Base-by-base conservation (phyloP, 495 filamentous ascomycete species). In the Aspergillus steynii region DNA sequence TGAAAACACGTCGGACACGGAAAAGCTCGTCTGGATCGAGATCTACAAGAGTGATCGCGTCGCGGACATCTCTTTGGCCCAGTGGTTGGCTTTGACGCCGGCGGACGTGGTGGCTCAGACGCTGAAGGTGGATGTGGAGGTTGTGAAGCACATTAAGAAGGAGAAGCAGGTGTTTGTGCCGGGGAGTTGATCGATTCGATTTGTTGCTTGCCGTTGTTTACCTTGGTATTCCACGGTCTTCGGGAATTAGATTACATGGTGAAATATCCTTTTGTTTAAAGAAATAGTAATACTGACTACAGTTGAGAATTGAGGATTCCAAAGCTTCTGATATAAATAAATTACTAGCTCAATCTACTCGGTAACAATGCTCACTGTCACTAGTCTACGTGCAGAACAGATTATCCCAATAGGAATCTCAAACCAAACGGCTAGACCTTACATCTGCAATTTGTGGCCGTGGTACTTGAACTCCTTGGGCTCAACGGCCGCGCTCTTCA, bases 61-160 rank as follows among this genome's bases (percentile, higher is more conserved):
- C 2, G 83, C 80, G 4, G 85, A 89, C 64, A 85, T 88, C 59
- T 78, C 81, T 0, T 69, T 88, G 20, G 84, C 82, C 0, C 85
- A 89, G 67, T 89, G 85, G 86, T 78, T 88, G 29, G 86, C 86
- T 0, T 71, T 88, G 12, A 87, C 86, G 0, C 86, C 85, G 0
- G 72, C 81, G 3, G 82, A 86, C 51, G 80, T 86, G 53, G 85
- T 87, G 3, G 84, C 85, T 0, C 77, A 78, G 34, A 80, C 77
- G 7, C 69, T 88, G 31, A 87, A 86, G 65, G 76, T 89, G 29
- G 80, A 82, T 2, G 69, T 86, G 20, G 75, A 79, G 9, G 73
- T 88, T 8, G 84, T 83, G 12, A 74, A 82, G 66, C 73, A 78
- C 20, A 67, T 88, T 62, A 85, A 86, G 75, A 86, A 85, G 71